phyloP scores from a whole-genome alignment of 495 filamentous ascomycete species.

The Cudoniella acicularis region DNA sequence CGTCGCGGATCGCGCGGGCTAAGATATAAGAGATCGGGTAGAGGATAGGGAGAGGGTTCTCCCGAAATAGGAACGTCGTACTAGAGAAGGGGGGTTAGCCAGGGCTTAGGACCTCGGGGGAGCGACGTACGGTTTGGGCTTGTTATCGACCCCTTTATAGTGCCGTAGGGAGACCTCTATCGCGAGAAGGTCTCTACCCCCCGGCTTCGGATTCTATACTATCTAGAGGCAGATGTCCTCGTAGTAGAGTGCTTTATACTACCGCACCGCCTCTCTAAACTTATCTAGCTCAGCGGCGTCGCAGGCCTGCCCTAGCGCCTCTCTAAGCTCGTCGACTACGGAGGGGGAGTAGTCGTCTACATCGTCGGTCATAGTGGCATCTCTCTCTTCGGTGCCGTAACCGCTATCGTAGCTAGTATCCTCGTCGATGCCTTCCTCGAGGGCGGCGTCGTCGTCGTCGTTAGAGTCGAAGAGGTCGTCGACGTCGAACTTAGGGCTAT shows the following conservation, averaged over 20 bases:
- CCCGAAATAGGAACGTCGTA: conserved; percentile 23
- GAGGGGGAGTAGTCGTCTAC: background rate
- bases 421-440: background rate
- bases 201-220: conserved; percentile 25
- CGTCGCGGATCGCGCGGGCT: conserved; percentile 19
- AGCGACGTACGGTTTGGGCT: conserved; percentile 1
- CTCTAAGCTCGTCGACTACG: conserved; percentile 1
- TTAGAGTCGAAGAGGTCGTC: conserved; percentile 1
- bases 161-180: conserved; percentile 26
- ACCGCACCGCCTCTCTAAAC: conserved; percentile 12
- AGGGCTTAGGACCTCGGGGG: background rate
- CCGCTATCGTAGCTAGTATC: conserved; percentile 11
- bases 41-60: conserved; percentile 22
- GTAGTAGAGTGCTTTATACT: conserved; percentile 24
- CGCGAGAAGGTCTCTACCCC: conserved; percentile 23
- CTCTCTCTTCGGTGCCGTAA: conserved; percentile 9
- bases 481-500: conserved; percentile 5
- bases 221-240: conserved; percentile 29
- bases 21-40: conserved; percentile 25
- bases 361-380: conserved; percentile 11
- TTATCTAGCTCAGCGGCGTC: conserved; percentile 4
- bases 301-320: background rate
- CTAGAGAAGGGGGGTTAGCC: conserved; percentile 12
- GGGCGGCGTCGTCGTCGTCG: background rate
- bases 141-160: conserved; percentile 12